Percentiles rank a stretch among this genome's conserved stretches.
These are phyloP conservation scores for Coniosporium tulheliwenetii DNA, from an alignment of 2,329 filamentous ascomycete species.

Conservation along the genomic window DNA sequence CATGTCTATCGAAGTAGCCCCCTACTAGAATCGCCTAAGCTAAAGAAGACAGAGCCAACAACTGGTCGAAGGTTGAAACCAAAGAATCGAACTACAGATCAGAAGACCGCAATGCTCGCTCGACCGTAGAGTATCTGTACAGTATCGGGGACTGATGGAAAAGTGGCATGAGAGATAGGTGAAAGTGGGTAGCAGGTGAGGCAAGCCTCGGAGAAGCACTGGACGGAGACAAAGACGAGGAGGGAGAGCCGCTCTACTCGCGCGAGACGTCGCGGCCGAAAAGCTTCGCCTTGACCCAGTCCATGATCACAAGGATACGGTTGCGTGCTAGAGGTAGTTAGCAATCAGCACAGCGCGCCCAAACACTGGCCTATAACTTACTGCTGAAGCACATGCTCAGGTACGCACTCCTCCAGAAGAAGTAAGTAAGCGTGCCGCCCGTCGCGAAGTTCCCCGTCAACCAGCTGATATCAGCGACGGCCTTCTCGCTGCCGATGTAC, in stretches of 20 bases:
- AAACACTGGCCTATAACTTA: constrained; percentile 37
- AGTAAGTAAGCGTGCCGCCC: constrained; percentile 85
- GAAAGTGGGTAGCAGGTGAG: too few species aligned
- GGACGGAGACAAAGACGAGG: too few species aligned
- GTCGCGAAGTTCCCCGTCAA: constrained; percentile 91
- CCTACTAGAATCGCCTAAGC: too few species aligned
- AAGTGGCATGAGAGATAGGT: too few species aligned
- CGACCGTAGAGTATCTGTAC: too few species aligned
- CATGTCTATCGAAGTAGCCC: too few species aligned
- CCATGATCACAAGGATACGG: constrained; percentile 77
- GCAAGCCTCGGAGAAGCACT: too few species aligned
- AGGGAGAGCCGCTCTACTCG: constrained; percentile 33
- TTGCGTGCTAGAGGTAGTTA: constrained; percentile 55
- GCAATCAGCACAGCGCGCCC: neutral
- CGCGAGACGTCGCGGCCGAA: constrained; percentile 91
- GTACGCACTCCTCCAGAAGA: constrained; percentile 97
- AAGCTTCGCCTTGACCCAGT: constrained; percentile 94
- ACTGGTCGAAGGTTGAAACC: too few species aligned
- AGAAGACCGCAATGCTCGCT: too few species aligned
- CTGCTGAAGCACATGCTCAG: constrained; percentile 99
- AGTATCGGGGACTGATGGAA: too few species aligned
- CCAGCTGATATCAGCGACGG: constrained; percentile 94
- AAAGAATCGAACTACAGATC: too few species aligned
- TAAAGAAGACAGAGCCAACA: too few species aligned
- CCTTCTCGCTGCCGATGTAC: constrained; percentile 96